Evolutionary conservation across 495 filamentous ascomycete species (phyloP).

Genomic region (Penicillium egyptiacum): DNA sequence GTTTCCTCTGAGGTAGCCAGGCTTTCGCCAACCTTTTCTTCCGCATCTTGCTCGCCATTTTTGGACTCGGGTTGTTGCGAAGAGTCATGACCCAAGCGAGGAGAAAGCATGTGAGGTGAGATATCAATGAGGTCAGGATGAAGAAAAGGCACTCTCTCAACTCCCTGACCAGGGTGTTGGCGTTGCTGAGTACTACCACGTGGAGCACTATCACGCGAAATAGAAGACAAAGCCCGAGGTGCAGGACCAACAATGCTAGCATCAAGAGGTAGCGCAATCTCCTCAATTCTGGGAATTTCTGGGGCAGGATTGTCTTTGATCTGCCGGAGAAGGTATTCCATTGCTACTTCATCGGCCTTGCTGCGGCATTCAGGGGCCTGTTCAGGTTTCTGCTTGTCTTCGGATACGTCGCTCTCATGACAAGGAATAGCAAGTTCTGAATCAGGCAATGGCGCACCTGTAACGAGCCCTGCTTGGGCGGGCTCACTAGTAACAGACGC

Average conservation of each 20-base stretch:
- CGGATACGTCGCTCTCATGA: background rate
- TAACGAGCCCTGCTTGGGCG: background rate
- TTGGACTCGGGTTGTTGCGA: background rate
- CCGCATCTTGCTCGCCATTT: background rate
- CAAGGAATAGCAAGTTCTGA: no score
- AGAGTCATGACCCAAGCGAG: background rate
- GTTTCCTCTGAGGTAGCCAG: background rate
- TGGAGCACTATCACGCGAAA: background rate
- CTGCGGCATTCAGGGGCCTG: background rate
- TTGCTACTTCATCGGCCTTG: background rate
- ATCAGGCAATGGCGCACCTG: background rate
- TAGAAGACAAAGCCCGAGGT: background rate
- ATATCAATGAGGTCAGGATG: slow-evolving; percentile 8
- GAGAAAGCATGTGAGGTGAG: background rate
- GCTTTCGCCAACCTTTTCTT: background rate
- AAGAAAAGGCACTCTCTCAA: slow-evolving; percentile 6
- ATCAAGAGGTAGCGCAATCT: background rate
- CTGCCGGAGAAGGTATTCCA: background rate
- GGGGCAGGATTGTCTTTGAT: background rate
- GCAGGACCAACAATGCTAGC: background rate
- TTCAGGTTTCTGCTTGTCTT: background rate
- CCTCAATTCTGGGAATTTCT: background rate
- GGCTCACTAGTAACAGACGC: background rate
- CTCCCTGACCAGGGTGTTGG: background rate
- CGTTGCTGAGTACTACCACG: background rate